Evolutionary conservation across 352 stramenopile genomes (phyloP).

Genomic region (Phytophthora citrophthora): DNA sequence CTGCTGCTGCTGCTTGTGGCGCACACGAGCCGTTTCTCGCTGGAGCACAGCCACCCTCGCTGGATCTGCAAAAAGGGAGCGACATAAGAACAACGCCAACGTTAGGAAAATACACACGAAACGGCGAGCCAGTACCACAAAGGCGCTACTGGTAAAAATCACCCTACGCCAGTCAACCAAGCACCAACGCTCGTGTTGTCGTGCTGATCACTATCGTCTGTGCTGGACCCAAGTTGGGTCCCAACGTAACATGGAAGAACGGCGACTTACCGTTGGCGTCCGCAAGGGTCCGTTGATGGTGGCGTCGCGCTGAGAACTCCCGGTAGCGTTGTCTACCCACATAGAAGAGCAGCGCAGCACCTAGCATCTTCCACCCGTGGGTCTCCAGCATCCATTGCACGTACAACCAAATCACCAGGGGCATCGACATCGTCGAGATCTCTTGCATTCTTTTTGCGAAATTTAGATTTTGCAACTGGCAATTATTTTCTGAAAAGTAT

Average conservation of each 20-base stretch:
- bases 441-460: constrained; percentile 14
- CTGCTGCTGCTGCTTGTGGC: constrained; percentile 63
- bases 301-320: constrained; percentile 33
- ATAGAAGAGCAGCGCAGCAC: constrained; percentile 32
- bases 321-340: constrained; percentile 34
- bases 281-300: constrained; percentile 40
- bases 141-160: constrained; percentile 16
- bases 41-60: constrained; percentile 58
- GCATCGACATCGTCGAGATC: constrained; percentile 1
- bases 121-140: constrained; percentile 8
- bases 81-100: constrained; percentile 2
- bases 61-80: constrained; percentile 41
- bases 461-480: constrained; percentile 11
- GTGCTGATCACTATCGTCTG: constrained; percentile 5
- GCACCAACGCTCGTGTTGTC: neutral
- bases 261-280: constrained; percentile 59
- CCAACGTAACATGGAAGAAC: constrained; percentile 10
- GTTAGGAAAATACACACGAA: constrained; percentile 15
- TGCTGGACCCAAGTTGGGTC: neutral
- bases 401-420: constrained; percentile 28
- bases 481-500: constrained; percentile 33
- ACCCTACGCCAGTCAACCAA: constrained; percentile 27
- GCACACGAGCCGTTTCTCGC: constrained; percentile 63
- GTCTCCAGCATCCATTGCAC: constrained; percentile 45
- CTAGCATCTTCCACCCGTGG: constrained; percentile 64